phyloP scores from a whole-genome alignment of 2,329 filamentous ascomycete genomes.

The Pseudogymnoascus sp. region DNA sequence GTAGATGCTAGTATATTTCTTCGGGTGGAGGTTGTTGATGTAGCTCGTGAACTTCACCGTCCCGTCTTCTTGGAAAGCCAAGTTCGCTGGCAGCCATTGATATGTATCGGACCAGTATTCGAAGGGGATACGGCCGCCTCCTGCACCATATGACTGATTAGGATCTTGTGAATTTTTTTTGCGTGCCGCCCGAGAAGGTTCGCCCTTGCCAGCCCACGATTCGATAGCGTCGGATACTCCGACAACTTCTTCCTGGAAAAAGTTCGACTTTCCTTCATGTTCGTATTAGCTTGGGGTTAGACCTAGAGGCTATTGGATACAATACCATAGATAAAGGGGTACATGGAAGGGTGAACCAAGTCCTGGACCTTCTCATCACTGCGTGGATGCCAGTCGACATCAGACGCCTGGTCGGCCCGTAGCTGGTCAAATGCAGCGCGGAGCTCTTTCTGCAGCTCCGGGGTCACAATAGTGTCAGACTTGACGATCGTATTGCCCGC shows the following conservation, averaged over 20 bases:
- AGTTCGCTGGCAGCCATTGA: conserved; percentile 38
- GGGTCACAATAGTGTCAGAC: conserved; percentile 39
- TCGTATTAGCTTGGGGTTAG: not conserved
- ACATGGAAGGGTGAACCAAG: conserved; percentile 56
- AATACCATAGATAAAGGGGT: conserved; percentile 46
- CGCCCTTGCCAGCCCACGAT: conserved; percentile 24
- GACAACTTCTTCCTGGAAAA: conserved; percentile 16
- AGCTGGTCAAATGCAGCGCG: conserved; percentile 36
- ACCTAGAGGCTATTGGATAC: not conserved
- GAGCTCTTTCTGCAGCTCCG: conserved; percentile 34
- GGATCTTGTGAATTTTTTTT: not conserved
- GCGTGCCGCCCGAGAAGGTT: conserved; percentile 10
- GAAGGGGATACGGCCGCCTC: not conserved
- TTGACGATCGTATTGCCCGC: conserved; percentile 36
- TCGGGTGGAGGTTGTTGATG: conserved; percentile 38
- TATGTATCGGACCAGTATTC: conserved; percentile 28
- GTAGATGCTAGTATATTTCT: conserved; percentile 29
- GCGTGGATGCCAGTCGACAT: conserved; percentile 53
- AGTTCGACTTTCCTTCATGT: conserved; percentile 8
- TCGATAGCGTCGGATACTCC: conserved; percentile 21
- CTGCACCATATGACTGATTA: not conserved
- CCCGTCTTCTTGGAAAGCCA: conserved; percentile 24
- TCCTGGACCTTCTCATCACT: conserved; percentile 49
- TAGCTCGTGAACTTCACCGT: conserved; percentile 30
- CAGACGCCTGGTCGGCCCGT: conserved; percentile 39